Evolutionary conservation across 1,284 basidiomycete species (phyloP), one percentile per base, ranked within the genome.

Genomic region (Sporisorium scitamineum): DNA sequence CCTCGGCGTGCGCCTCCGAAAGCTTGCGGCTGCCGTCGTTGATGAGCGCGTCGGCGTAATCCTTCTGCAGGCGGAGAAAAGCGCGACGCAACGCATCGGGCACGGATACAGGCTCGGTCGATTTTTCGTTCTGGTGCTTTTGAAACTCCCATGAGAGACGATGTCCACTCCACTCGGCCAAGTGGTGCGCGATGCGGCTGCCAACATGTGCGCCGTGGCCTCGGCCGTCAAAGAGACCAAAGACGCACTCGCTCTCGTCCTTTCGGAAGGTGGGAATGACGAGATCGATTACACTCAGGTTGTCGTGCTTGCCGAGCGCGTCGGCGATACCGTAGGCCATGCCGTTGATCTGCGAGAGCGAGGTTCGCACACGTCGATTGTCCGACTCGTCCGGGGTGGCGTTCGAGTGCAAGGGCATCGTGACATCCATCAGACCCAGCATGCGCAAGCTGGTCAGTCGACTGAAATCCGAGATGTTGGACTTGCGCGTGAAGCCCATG

Each of bases 321-420:
- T 99, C 96, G 0, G 96, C 93, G 66, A 99, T 97, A 11, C 96
- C 97, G 82, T 99, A 99, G 18, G 92, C 91, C 94, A 99, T 94
- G 65, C 91, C 90, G 87, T 94, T 94, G 71, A 98, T 92, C 58
- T 94, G 93, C 3, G 94, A 94, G 50, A 92, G 89, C 7, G 95
- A 96, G 0, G 95, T 97, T 51, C 97, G 92, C 5, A 99, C 92
- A 9, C 97, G 92, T 31, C 94, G 91, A 61, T 95, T 92, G 64
- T 95, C 94, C 69, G 88, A 91, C 85, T 98, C 95, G 85, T 98
- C 96, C 6, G 88, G 91, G 85, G 92, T 92, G 4, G 74, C 69
- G 13, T 70, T 92, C 10, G 71, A 69, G 32, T 70, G 73, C 51
- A 82, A 51, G 14, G 80, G 72, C 47, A 95, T 92, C 4, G 95